A percentile compares a stretch with the other conserved stretches of the same genome.
phyloP scores from a whole-genome alignment of 768 basidiomycete genomes.

The Termitomyces titanicus region DNA sequence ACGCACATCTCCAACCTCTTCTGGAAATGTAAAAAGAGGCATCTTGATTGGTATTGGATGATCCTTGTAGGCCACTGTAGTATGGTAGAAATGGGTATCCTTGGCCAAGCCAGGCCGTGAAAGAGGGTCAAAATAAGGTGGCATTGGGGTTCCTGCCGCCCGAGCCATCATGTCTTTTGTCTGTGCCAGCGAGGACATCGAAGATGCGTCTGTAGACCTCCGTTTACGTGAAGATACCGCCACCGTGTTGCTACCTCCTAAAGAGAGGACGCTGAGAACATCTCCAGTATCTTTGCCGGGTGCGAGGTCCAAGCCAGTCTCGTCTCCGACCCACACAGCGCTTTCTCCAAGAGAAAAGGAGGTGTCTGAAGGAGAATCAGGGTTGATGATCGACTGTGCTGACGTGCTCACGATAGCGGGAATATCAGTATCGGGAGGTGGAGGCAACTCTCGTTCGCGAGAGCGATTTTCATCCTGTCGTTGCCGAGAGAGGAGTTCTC shows the following conservation, averaged over 20 bases:
- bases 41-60: conserved; percentile 87
- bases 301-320: conserved; percentile 49
- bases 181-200: conserved; percentile 57
- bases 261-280: conserved; percentile 37
- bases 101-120: conserved; percentile 52
- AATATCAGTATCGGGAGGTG: conserved; percentile 32
- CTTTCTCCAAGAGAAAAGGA: conserved; percentile 79
- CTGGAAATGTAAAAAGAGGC: conserved; percentile 84
- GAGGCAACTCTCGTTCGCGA: conserved; percentile 27
- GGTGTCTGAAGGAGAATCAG: conserved; percentile 62
- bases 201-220: conserved; percentile 71
- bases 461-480: conserved; percentile 33
- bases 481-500: conserved; percentile 51
- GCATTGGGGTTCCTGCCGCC: conserved; percentile 31
- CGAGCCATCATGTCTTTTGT: conserved; percentile 37
- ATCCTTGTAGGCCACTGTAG: conserved; percentile 78
- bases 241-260: conserved; percentile 36
- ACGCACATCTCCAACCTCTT: conserved; percentile 94
- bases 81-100: conserved; percentile 95
- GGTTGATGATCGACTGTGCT: conserved; percentile 25
- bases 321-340: conserved; percentile 83
- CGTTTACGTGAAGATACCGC: conserved; percentile 46
- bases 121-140: conserved; percentile 43
- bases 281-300: conserved; percentile 43
- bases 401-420: conserved; percentile 25